Conservation (phyloP, 2,329 filamentous ascomycete genomes). For the Alternaria sp. region DNA sequence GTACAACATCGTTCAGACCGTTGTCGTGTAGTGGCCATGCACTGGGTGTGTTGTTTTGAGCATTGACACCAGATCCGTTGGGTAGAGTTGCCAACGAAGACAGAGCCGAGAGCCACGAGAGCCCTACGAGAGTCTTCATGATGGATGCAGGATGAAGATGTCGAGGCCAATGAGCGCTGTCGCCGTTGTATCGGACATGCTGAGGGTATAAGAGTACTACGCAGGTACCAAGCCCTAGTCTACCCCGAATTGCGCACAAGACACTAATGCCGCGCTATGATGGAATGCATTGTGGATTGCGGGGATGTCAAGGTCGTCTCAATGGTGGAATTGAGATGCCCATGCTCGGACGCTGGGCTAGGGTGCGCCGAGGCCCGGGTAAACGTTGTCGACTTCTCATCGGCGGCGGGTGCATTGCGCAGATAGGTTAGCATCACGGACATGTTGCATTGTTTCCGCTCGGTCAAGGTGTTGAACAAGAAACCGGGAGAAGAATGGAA, state of each 20-base stretch:
- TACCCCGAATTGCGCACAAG: conserved; percentile 16
- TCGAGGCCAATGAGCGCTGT: conserved; percentile 25
- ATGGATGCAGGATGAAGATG: conserved; percentile 15
- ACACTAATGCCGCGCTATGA: conserved; percentile 18
- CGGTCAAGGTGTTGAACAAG: conserved; percentile 1
- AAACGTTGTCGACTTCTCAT: conserved; percentile 4
- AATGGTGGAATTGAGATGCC: conserved; percentile 20
- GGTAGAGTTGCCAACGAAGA: conserved; percentile 20
- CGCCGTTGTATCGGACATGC: conserved; percentile 16
- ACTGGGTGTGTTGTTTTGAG: conserved; percentile 31
- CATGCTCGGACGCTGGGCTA: conserved; percentile 9
- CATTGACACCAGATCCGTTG: conserved; percentile 22
- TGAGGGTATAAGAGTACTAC: conserved; percentile 16
- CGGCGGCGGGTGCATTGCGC: conserved; percentile 14
- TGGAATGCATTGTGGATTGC: conserved; percentile 7
- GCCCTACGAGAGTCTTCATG: conserved; percentile 27
- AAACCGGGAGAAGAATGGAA: not conserved
- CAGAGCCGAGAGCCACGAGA: conserved; percentile 34
- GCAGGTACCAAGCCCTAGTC: conserved; percentile 13
- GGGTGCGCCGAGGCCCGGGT: conserved; percentile 14
- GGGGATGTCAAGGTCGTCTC: conserved; percentile 7
- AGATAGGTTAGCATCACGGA: conserved; percentile 5
- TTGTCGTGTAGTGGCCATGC: conserved; percentile 59
- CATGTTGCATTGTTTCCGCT: not conserved
- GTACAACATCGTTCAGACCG: conserved; percentile 55